A percentile compares a stretch with the other conserved stretches of the same genome.
These are phyloP conservation scores for Fraxinus quadrangulata DNA, from an alignment of 257 asterid genomes.

Conservation along the genomic window DNA sequence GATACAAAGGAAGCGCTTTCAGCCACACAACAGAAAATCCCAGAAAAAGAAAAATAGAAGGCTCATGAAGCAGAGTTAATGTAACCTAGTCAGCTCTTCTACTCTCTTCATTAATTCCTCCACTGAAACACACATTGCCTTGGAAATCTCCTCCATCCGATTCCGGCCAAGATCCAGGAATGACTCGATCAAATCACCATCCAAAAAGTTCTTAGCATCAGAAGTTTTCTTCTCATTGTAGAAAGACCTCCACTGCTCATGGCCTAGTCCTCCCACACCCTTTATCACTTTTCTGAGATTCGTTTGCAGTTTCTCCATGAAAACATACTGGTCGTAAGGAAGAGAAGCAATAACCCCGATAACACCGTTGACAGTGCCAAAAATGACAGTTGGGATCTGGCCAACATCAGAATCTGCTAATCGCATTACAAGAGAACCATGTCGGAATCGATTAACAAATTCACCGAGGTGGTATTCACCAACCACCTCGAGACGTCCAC, in stretches of 20 bases:
- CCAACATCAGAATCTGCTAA: conserved; percentile 89
- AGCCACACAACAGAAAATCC: background rate
- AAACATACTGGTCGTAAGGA: conserved; percentile 72
- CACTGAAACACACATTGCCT: conserved; percentile 65
- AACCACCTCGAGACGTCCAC: conserved; percentile 95
- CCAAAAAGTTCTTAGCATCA: conserved; percentile 82
- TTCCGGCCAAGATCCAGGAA: conserved; percentile 80
- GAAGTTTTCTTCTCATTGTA: conserved; percentile 83
- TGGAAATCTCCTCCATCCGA: conserved; percentile 79
- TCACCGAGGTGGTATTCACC: conserved; percentile 99
- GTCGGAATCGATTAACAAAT: conserved; percentile 84
- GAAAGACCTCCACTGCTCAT: conserved; percentile 96
- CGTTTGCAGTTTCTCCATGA: conserved; percentile 80
- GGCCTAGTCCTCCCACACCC: conserved; percentile 96
- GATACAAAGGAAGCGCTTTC: background rate
- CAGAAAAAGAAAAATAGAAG: background rate
- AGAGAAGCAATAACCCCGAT: conserved; percentile 93
- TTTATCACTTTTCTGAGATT: conserved; percentile 81
- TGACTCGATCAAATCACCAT: conserved; percentile 91
- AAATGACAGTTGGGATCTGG: conserved; percentile 90
- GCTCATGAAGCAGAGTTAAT: conserved; percentile 35
- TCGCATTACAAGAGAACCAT: conserved; percentile 96
- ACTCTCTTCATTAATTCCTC: conserved; percentile 98
- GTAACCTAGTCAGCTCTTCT: conserved; percentile 92
- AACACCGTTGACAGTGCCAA: conserved; percentile 93